A percentile compares a stretch with the other conserved stretches of the same genome.
Evolutionary conservation across 148 eudicot genomes (phyloP).

Genomic region (Spergularia marina): DNA sequence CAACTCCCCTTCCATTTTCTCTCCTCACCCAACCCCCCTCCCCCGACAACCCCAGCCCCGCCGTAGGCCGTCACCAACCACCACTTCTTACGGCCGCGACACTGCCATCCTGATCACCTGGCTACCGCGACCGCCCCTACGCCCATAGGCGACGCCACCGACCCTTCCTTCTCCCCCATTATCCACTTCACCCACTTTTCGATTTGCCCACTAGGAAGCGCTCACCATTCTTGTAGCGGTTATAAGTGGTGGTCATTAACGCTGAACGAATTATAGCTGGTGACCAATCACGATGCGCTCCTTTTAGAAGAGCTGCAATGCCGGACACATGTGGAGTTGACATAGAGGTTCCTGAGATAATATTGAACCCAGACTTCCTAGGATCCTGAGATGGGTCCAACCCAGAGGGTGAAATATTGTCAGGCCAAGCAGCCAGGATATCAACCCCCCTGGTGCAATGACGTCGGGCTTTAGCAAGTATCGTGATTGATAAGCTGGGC

Average conservation of each 20-base stretch:
- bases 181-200: too few relatives aligned
- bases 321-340: constrained; percentile 46
- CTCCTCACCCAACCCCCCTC: too few relatives aligned
- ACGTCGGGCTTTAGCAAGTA: constrained; percentile 45
- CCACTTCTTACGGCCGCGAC: too few relatives aligned
- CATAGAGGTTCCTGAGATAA: constrained; percentile 45
- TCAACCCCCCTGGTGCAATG: constrained; percentile 42
- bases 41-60: too few relatives aligned
- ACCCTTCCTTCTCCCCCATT: too few relatives aligned
- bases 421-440: constrained; percentile 41
- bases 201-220: constrained; percentile 16
- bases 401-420: constrained; percentile 16
- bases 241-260: constrained; percentile 46
- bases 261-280: constrained; percentile 42
- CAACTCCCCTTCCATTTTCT: too few relatives aligned
- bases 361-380: constrained; percentile 27
- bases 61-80: too few relatives aligned
- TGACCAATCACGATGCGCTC: constrained; percentile 39
- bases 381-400: constrained; percentile 16
- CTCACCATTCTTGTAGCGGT: constrained; percentile 18
- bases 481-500: constrained; percentile 21
- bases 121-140: too few relatives aligned
- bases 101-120: too few relatives aligned
- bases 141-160: too few relatives aligned
- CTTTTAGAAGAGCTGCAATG: constrained; percentile 35